A percentile compares a stretch with the other conserved stretches of the same genome.
Evolutionary conservation across 176 grass and related monocot genomes (phyloP).

Genomic region (Rhipidocladum racemiflorum): DNA sequence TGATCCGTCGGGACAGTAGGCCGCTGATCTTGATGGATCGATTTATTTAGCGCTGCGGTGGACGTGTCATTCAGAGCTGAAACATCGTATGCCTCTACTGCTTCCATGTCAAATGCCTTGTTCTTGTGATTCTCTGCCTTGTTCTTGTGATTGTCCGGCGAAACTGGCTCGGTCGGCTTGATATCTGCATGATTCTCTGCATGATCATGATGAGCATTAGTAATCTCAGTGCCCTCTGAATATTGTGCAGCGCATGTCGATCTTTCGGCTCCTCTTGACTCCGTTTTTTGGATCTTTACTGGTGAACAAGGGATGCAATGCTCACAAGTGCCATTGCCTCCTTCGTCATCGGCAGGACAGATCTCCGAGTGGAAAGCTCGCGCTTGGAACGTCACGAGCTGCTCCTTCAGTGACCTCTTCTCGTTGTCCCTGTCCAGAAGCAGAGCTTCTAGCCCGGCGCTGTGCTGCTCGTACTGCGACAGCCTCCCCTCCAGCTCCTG

Average conservation of each 20-base stretch:
- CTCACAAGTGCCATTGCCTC: background rate
- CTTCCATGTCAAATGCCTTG: background rate
- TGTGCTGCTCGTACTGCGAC: constrained; percentile 40
- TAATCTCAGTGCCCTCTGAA: background rate
- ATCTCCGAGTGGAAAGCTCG: background rate
- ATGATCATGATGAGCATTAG: background rate
- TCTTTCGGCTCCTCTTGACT: background rate
- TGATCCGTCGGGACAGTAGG: background rate
- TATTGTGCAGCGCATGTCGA: too few species aligned
- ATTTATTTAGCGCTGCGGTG: background rate
- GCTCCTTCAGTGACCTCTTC: constrained; percentile 42
- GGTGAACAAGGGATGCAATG: constrained; percentile 2
- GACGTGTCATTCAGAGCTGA: background rate
- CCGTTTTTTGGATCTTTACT: background rate
- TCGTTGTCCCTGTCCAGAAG: constrained; percentile 46
- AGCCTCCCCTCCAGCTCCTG: constrained; percentile 60
- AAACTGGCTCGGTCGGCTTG: constrained; percentile 25
- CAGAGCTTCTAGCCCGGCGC: constrained; percentile 40
- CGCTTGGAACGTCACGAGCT: constrained; percentile 24
- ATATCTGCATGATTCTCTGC: constrained; percentile 4
- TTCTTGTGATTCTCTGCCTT: background rate
- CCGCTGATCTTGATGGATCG: background rate
- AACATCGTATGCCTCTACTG: background rate
- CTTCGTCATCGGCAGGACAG: background rate
- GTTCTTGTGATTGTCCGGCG: background rate